Evolutionary conservation across 164 flowering plant genomes (phyloP).

Genomic region (Tinospora cordifolia): DNA sequence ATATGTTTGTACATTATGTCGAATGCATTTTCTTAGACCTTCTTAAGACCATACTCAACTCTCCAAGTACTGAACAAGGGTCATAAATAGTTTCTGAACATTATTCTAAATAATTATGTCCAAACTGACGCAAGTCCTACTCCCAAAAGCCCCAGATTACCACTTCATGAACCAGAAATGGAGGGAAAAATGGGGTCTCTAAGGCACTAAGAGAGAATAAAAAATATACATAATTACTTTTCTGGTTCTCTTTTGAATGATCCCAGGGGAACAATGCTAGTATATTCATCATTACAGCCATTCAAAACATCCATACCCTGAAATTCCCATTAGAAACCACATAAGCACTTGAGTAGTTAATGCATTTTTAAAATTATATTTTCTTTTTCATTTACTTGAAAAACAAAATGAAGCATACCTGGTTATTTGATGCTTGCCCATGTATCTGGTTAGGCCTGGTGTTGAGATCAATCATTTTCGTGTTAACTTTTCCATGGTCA

Average conservation of each 20-base stretch:
- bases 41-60: neutral
- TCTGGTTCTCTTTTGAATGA: slow-evolving; percentile 34
- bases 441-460: slow-evolving; percentile 46
- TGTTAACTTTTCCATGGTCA: slow-evolving; percentile 35
- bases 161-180: neutral
- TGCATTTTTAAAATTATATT: neutral
- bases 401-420: slow-evolving; percentile 31
- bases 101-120: neutral
- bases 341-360: neutral
- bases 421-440: slow-evolving; percentile 52
- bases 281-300: slow-evolving; percentile 38
- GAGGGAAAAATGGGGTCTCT: neutral
- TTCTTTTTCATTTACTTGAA: neutral
- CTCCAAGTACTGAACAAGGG: neutral
- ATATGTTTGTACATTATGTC: neutral
- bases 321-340: slow-evolving; percentile 4
- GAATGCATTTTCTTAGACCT: neutral
- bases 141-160: neutral
- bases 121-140: slow-evolving; percentile 1
- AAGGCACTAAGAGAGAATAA: slow-evolving; percentile 1
- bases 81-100: neutral
- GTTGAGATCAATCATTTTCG: slow-evolving; percentile 69
- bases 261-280: slow-evolving; percentile 42
- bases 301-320: slow-evolving; percentile 34
- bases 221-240: slow-evolving; percentile 13